phyloP scores from a whole-genome alignment of 1,139 yeast species.

The Suhomyces bokatorum region DNA sequence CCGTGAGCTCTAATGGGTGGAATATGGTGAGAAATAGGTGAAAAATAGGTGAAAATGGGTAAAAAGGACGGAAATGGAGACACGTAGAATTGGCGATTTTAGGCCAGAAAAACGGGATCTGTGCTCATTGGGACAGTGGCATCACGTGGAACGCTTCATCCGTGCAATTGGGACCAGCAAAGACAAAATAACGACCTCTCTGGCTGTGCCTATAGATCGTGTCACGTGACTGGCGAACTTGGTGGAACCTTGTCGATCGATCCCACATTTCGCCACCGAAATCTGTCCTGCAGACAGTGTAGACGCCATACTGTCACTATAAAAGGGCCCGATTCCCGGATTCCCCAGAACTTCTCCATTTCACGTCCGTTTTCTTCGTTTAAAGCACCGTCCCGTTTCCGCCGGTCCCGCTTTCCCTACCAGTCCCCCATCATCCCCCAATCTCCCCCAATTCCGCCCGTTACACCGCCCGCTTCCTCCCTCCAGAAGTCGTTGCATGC shows the following conservation, averaged over 20 bases:
- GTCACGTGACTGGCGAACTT: conserved; percentile 7
- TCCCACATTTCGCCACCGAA: conserved; percentile 10
- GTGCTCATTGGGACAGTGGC: too few species aligned
- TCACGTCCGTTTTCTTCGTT: background rate
- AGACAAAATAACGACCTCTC: too few species aligned
- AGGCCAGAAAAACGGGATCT: too few species aligned
- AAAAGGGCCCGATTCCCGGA: conserved; percentile 2
- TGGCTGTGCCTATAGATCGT: too few species aligned
- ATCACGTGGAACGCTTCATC: too few species aligned
- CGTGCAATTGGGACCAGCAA: too few species aligned
- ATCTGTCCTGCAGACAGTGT: conserved; percentile 8
- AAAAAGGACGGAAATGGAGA: too few species aligned
- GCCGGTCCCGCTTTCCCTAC: background rate
- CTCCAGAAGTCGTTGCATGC: conserved; percentile 10
- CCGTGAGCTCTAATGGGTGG: too few species aligned
- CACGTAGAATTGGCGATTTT: too few species aligned
- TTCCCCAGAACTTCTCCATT: background rate
- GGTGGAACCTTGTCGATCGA: conserved; percentile 6
- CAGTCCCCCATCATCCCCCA: background rate
- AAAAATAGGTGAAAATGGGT: too few species aligned
- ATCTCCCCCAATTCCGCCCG: background rate
- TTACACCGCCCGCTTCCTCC: background rate
- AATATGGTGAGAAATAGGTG: too few species aligned
- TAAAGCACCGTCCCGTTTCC: background rate
- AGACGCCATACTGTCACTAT: background rate